These are phyloP conservation scores for Kluyveromyces nonfermentans DNA, from an alignment of 805 yeast species.

Conservation along the genomic window DNA sequence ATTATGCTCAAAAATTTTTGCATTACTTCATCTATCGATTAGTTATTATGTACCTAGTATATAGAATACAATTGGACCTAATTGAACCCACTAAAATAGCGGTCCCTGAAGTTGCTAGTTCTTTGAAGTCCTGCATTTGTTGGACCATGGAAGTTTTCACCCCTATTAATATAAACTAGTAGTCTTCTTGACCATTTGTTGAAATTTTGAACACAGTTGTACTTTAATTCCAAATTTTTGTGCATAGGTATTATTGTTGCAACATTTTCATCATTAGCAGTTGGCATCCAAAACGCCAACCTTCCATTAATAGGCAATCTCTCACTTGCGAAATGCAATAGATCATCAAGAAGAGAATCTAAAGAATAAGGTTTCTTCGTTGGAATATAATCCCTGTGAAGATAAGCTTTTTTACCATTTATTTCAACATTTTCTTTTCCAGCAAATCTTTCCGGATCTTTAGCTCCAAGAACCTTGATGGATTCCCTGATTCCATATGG, in stretches of 20 bases:
- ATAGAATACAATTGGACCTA: constrained; percentile 4
- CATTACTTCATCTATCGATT: not conserved
- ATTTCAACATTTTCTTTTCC: constrained; percentile 71
- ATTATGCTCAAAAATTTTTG: not conserved
- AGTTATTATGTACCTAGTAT: not conserved
- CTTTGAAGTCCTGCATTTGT: constrained; percentile 36
- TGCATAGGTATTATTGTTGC: constrained; percentile 72
- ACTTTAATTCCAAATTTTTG: constrained; percentile 55
- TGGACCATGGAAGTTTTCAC: constrained; percentile 42
- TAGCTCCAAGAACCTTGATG: constrained; percentile 83
- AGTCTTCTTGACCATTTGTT: constrained; percentile 89
- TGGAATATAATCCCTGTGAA: constrained; percentile 76
- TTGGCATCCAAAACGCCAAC: constrained; percentile 95
- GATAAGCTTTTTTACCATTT: constrained; percentile 68
- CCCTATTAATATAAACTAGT: constrained; percentile 67
- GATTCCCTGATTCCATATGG: constrained; percentile 98
- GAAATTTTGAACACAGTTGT: constrained; percentile 78
- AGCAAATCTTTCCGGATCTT: constrained; percentile 52
- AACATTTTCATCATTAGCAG: constrained; percentile 77
- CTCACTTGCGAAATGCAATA: constrained; percentile 60
- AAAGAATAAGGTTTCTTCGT: constrained; percentile 87
- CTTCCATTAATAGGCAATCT: constrained; percentile 70
- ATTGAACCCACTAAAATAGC: constrained; percentile 64
- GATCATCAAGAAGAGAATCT: constrained; percentile 66
- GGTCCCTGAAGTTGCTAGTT: constrained; percentile 58